Evolutionary conservation across 768 basidiomycete genomes (phyloP).

Genomic region (Amanita phalloides): DNA sequence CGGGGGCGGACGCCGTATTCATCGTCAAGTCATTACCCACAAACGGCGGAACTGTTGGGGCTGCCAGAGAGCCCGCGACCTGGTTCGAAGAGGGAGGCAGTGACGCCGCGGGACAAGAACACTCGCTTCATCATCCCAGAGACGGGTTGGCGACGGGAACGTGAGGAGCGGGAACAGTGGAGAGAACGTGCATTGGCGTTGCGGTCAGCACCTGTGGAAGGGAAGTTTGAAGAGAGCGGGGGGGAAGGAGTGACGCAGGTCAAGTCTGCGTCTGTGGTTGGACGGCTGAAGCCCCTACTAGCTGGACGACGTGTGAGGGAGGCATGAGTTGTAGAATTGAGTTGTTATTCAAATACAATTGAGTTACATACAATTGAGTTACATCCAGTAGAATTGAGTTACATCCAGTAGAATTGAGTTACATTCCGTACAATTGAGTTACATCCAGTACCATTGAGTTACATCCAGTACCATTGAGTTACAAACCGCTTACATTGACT

Average conservation of each 20-base stretch:
- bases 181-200: not conserved
- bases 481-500: too few relatives aligned
- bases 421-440: too few relatives aligned
- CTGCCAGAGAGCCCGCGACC: slow-evolving; percentile 2
- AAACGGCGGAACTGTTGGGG: not conserved
- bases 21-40: slow-evolving; percentile 1
- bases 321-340: too few relatives aligned
- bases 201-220: not conserved
- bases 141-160: not conserved
- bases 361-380: too few relatives aligned
- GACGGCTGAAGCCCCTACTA: not conserved
- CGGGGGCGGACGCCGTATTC: not conserved
- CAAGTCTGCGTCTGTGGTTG: not conserved
- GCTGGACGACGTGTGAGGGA: not conserved
- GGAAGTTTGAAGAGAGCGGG: not conserved
- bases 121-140: slow-evolving; percentile 5
- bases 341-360: too few relatives aligned
- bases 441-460: too few relatives aligned
- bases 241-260: not conserved
- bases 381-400: too few relatives aligned
- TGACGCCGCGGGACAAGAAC: slow-evolving; percentile 6
- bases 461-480: too few relatives aligned
- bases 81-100: not conserved
- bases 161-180: not conserved
- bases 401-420: too few relatives aligned